A percentile compares a stretch with the other conserved stretches of the same genome.
These are phyloP conservation scores for Carex pumila DNA, from an alignment of 176 grass and related monocot species.

Conservation along the genomic window DNA sequence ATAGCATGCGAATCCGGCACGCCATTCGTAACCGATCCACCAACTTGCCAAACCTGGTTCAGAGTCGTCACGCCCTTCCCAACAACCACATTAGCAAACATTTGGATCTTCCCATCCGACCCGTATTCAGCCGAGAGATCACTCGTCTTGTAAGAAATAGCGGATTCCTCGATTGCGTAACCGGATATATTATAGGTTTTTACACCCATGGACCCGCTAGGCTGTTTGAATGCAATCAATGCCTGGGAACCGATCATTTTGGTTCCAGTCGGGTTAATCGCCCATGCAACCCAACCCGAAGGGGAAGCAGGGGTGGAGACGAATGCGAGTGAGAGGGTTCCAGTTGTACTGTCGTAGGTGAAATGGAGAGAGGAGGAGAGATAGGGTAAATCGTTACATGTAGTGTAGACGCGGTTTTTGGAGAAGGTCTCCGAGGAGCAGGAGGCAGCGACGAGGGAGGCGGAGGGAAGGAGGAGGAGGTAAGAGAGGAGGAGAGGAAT, in stretches of 20 bases:
- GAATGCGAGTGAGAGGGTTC: constrained; percentile 45
- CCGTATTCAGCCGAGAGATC: constrained; percentile 41
- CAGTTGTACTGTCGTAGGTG: constrained; percentile 38
- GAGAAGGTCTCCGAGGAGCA: constrained; percentile 42
- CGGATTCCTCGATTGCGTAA: neutral
- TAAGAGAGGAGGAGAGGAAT: neutral
- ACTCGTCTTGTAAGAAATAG: constrained; percentile 24
- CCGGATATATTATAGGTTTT: constrained; percentile 38
- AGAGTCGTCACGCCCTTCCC: constrained; percentile 25
- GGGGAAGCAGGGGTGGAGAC: constrained; percentile 23
- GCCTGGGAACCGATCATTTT: constrained; percentile 47
- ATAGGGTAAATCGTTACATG: constrained; percentile 50
- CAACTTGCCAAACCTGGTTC: constrained; percentile 81
- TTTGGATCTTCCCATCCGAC: constrained; percentile 30
- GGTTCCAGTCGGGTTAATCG: constrained; percentile 31
- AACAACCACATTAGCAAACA: constrained; percentile 53
- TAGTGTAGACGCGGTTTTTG: constrained; percentile 24
- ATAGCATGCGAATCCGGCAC: constrained; percentile 2
- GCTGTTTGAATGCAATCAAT: constrained; percentile 33
- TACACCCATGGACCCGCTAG: constrained; percentile 34
- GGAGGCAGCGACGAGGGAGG: neutral
- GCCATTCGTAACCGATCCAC: neutral
- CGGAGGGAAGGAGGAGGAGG: neutral
- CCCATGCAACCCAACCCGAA: constrained; percentile 64
- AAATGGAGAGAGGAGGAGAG: constrained; percentile 63